Conservation (phyloP, 345 rosid genomes). For the Camelina laxa region DNA sequence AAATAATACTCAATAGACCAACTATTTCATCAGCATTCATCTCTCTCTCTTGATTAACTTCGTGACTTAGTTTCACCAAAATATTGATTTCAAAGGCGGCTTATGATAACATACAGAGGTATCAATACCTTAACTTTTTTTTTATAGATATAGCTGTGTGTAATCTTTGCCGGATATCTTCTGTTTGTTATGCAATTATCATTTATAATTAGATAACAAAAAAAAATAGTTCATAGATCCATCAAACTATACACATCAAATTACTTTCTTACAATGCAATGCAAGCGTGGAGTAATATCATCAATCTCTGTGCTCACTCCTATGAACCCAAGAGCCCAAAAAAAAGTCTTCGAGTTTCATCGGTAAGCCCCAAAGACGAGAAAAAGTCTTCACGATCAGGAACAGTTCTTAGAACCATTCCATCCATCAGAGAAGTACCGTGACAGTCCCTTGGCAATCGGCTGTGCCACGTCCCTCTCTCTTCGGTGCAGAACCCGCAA, state of each 20-base stretch:
- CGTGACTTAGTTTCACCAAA: too few relatives aligned
- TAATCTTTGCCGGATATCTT: too few relatives aligned
- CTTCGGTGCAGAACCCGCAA: conserved; percentile 62
- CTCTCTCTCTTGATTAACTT: background rate
- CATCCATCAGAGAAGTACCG: conserved; percentile 53
- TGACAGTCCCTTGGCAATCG: conserved; percentile 56
- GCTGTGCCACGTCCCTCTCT: conserved; percentile 72
- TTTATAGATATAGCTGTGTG: too few relatives aligned
- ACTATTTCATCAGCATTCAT: background rate
- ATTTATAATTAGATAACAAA: conserved; percentile 16
- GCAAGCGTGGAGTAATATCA: conserved; percentile 23
- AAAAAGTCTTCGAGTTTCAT: conserved; percentile 35
- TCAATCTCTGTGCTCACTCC: conserved; percentile 30
- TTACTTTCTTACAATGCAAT: conserved; percentile 31
- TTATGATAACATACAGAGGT: too few relatives aligned
- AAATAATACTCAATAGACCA: background rate
- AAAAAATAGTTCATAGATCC: background rate
- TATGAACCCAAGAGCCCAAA: conserved; percentile 33
- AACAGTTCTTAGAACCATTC: conserved; percentile 49
- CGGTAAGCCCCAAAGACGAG: conserved; percentile 27
- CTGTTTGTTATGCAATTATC: background rate
- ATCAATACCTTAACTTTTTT: conserved; percentile 12
- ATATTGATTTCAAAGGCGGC: too few relatives aligned
- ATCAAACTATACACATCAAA: conserved; percentile 38
- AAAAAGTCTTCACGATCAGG: conserved; percentile 10